Base-by-base conservation (phyloP, 2,329 filamentous ascomycete species). In the Verticillium albo-atrum region DNA sequence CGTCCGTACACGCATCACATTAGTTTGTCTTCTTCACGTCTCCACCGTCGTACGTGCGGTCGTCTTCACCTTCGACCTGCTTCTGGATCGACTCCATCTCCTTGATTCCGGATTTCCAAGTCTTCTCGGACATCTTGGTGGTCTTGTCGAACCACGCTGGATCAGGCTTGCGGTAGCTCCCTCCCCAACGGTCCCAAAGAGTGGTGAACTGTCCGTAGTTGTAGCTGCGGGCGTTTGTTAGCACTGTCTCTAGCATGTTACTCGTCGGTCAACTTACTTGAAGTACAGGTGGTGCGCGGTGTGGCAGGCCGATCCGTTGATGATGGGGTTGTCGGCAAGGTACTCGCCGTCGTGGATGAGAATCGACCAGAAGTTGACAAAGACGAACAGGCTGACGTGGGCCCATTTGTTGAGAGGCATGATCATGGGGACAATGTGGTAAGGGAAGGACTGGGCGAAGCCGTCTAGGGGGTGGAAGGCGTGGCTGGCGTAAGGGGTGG, bases 331-430 rank as follows among this genome's bases (percentile, higher is more conserved):
- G 77, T 97, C 90, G 69, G 92, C 89, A 17, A 96, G 85, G 72
- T 96, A 97, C 77, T 98, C 94, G 69, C 94, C 94, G 69, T 98
- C 94, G 75, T 98, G 87, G 70, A 98, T 97, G 77, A 97, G 83
- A 68, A 98, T 91, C 42, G 93, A 96, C 94, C 94, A 98, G 75
- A 97, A 86, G 77, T 98, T 96, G 79, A 98, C 91, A 72, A 96
- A 96, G 67, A 89, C 80, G 77, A 97, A 98, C 37, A 97, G 86
- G 14, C 82, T 82, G 56, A 97, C 87, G 70, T 93, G 97, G 30
- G 91, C 89, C 71, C 92, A 83, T 78, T 97, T 97, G 74, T 97
- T 91, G 32, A 98, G 83, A 1, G 94, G 94, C 76, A 97, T 95
- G 68, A 97, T 74, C 77, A 97, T 92, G 4, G 93, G 92, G 79